Evolutionary conservation across 805 yeast genomes (phyloP).

Genomic region (Metschnikowia gruessii): DNA sequence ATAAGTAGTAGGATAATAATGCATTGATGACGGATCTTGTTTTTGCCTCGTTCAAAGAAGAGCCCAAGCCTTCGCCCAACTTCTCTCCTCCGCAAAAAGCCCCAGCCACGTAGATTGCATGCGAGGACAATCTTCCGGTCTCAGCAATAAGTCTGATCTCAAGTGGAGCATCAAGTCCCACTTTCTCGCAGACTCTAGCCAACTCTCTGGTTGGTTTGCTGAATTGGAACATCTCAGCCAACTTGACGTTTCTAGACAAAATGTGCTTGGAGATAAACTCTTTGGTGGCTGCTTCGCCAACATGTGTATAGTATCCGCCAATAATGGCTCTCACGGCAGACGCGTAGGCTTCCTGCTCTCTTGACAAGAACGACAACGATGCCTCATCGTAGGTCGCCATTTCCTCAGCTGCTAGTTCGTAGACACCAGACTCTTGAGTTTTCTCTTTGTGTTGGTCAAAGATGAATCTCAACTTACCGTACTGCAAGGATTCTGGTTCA

Average conservation of each 20-base stretch:
- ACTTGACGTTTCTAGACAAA: constrained; percentile 76
- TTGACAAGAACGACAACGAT: constrained; percentile 30
- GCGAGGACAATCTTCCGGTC: constrained; percentile 81
- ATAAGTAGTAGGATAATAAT: constrained; percentile 86
- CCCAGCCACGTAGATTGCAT: constrained; percentile 88
- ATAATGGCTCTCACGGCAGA: constrained; percentile 77
- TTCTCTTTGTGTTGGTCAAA: constrained; percentile 28
- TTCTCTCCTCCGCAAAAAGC: constrained; percentile 80
- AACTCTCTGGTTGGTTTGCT: constrained; percentile 84
- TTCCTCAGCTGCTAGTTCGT: constrained; percentile 33
- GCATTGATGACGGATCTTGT: constrained; percentile 90
- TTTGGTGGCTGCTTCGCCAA: constrained; percentile 62
- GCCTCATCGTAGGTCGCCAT: constrained; percentile 11
- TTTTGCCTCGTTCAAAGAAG: constrained; percentile 86
- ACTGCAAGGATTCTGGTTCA: constrained; percentile 62
- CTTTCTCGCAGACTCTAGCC: constrained; percentile 70
- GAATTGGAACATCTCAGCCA: constrained; percentile 73
- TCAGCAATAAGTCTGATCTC: constrained; percentile 80
- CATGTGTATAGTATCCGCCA: constrained; percentile 77
- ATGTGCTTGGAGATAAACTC: constrained; percentile 71
- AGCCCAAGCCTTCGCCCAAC: constrained; percentile 92
- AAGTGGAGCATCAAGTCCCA: constrained; percentile 69
- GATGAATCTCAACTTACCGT: constrained; percentile 65
- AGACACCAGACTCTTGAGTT: constrained; percentile 50
- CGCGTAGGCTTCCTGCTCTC: constrained; percentile 50